phyloP scores from a whole-genome alignment of 306 rosid species.

The Begonia loranthoides region DNA sequence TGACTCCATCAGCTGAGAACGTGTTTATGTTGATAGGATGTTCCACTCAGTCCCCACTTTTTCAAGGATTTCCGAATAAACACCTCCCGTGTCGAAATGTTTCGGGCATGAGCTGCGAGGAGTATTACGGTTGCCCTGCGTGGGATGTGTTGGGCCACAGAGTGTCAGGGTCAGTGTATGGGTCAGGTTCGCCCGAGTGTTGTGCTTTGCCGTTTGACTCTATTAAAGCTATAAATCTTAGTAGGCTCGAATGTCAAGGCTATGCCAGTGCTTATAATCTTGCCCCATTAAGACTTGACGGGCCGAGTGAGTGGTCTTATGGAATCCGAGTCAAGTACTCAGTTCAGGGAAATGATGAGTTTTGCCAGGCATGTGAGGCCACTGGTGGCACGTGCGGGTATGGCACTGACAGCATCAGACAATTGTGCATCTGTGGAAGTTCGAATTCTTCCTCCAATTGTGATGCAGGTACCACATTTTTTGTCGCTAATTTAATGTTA shows the following conservation, averaged over 20 bases:
- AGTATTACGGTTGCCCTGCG: constrained; percentile 69
- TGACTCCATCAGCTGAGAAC: constrained; percentile 65
- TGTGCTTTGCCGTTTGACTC: constrained; percentile 65
- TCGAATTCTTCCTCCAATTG: constrained; percentile 75
- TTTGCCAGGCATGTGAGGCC: constrained; percentile 76
- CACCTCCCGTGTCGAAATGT: constrained; percentile 83
- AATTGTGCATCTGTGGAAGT: constrained; percentile 66
- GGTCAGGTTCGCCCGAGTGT: constrained; percentile 74
- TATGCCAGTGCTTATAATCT: constrained; percentile 79
- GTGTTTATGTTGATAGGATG: constrained; percentile 90
- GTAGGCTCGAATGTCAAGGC: constrained; percentile 74
- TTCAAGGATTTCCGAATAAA: constrained; percentile 85
- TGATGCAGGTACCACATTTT: constrained; percentile 31
- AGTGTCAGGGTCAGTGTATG: constrained; percentile 25
- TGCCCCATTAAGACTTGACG: constrained; percentile 72
- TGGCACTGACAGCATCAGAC: constrained; percentile 52
- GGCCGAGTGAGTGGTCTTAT: constrained; percentile 63
- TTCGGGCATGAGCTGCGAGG: constrained; percentile 91
- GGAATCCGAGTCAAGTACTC: constrained; percentile 86
- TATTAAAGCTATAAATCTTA: constrained; percentile 63
- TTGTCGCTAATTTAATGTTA: neutral
- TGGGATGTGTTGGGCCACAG: constrained; percentile 71
- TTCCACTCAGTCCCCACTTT: constrained; percentile 71
- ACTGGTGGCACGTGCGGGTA: constrained; percentile 90
- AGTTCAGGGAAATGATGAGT: constrained; percentile 57